Evolutionary conservation across 345 rosid genomes (phyloP), one percentile per base, ranked within the genome.

Genomic region (Ricinus communis): DNA sequence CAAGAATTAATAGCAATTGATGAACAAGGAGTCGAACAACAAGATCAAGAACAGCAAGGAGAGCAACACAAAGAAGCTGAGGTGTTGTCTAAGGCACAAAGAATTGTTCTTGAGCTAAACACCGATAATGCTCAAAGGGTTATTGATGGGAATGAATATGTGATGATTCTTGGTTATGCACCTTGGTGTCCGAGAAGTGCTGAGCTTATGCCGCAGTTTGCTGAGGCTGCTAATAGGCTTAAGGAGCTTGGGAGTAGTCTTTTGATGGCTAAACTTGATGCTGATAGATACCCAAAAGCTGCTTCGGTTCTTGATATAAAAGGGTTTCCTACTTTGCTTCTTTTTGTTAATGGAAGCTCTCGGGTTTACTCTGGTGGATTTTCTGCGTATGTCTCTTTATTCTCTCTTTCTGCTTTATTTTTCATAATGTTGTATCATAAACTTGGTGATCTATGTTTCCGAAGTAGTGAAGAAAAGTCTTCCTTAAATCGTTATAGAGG

Each of bases 181-280:
- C 96, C 98, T 40, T 93, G 98, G 97, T 89, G 91, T 19, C 77
- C 82, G 14, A 84, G 97, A 53, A 87, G 98, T 77, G 98, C 98
- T 25, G 98, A 93, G 76, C 80, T 93, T 38, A 93, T 93, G 97
- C 98, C 98, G 38, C 81, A 81, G 49, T 93, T 87, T 38, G 89
- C 93, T 46, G 93, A 90, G 76, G 97, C 98, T 65, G 92, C 97
- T 6, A 93, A 80, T 73, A 70, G 65, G 77, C 85, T 93, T 68
- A 87, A 82, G 74, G 98, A 88, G 69, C 54, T 83, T 38, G 87
- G 85, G 31, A 87, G 87, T 66, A 59, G 80, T 27, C 70, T 93
- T 65, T 72, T 88, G 86, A 77, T 93, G 97, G 86, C 97, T 58
- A 93, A 93, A 76, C 82, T 93, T 65, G 98, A 93, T 65, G 96